phyloP scores from a whole-genome alignment of 2,329 filamentous ascomycete species.

The Fusarium robinianum region DNA sequence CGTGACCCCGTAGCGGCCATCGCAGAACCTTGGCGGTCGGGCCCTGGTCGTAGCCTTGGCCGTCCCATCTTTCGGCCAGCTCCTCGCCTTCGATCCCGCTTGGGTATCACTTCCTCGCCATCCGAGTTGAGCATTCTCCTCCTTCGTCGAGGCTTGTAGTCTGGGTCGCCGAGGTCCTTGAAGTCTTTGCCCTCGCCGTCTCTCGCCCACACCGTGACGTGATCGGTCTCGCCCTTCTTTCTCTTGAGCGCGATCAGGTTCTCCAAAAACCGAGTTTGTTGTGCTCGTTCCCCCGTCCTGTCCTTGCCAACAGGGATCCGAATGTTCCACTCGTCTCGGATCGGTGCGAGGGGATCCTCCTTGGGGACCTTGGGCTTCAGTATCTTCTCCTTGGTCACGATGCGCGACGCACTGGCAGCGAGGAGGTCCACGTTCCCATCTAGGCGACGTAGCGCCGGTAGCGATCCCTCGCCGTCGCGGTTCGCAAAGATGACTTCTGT shows the following conservation, averaged over 20 bases:
- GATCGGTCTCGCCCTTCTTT: constrained; percentile 65
- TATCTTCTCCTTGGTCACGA: constrained; percentile 68
- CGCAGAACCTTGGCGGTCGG: constrained; percentile 17
- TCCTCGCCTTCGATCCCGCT: constrained; percentile 21
- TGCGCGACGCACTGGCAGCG: constrained; percentile 69
- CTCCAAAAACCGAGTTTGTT: constrained; percentile 64
- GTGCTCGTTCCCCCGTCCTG: constrained; percentile 52
- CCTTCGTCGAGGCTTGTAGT: constrained; percentile 43
- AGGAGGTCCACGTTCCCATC: constrained; percentile 70
- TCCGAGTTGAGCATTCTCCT: constrained; percentile 36
- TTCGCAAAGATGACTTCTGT: constrained; percentile 77
- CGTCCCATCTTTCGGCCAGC: constrained; percentile 29
- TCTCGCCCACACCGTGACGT: constrained; percentile 63
- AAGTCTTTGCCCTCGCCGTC: constrained; percentile 49
- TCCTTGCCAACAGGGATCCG: constrained; percentile 52
- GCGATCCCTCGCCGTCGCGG: constrained; percentile 53
- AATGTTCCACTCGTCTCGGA: constrained; percentile 50
- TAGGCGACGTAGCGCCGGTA: constrained; percentile 56
- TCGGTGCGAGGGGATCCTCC: constrained; percentile 44
- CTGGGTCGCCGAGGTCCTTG: constrained; percentile 48
- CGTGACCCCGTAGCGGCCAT: constrained; percentile 2
- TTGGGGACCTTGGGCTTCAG: constrained; percentile 53
- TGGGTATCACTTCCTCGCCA: constrained; percentile 32
- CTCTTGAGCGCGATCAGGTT: constrained; percentile 68
- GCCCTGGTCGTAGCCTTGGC: constrained; percentile 26